Conservation (phyloP, 2,329 filamentous ascomycete species). For the Corinectria fuckeliana region DNA sequence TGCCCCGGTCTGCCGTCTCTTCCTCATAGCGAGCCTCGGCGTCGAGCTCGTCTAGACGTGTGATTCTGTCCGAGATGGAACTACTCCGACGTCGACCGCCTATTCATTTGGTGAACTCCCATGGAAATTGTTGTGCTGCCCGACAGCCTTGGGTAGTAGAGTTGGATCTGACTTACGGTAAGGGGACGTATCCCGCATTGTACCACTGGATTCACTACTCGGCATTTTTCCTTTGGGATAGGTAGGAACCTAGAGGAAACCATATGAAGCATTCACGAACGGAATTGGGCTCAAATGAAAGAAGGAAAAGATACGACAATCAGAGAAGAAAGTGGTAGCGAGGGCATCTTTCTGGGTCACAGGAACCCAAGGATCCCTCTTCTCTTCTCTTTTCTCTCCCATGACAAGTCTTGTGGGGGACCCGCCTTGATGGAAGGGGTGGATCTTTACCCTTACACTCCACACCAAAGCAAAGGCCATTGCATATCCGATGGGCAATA, state of each 20-base stretch:
- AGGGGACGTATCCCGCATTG: conserved; percentile 35
- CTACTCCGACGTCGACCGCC: conserved; percentile 36
- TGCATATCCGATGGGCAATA: conserved; percentile 14
- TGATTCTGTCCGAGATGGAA: conserved; percentile 33
- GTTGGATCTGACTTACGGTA: conserved; percentile 32
- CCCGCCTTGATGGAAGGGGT: conserved; percentile 14
- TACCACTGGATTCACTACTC: conserved; percentile 37
- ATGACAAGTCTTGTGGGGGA: conserved; percentile 17
- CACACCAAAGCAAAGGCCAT: conserved; percentile 10
- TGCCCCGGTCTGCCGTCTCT: conserved; percentile 47
- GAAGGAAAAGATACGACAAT: neutral
- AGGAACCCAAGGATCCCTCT: conserved; percentile 20
- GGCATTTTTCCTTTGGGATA: conserved; percentile 31
- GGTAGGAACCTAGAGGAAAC: neutral
- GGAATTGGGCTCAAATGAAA: conserved; percentile 9
- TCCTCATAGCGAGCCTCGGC: conserved; percentile 49
- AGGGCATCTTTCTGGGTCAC: conserved; percentile 16
- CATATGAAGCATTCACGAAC: conserved; percentile 24
- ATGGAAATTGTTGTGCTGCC: neutral
- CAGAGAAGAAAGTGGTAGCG: conserved; percentile 5
- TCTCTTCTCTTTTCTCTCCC: no score
- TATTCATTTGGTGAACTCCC: conserved; percentile 25
- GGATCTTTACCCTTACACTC: conserved; percentile 16
- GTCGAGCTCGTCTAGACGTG: conserved; percentile 47
- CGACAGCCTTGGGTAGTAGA: neutral